Percentiles rank a stretch among this genome's conserved stretches.
phyloP scores from a whole-genome alignment of 1,139 yeast species.

The Debaryomycetaceae sp. region DNA sequence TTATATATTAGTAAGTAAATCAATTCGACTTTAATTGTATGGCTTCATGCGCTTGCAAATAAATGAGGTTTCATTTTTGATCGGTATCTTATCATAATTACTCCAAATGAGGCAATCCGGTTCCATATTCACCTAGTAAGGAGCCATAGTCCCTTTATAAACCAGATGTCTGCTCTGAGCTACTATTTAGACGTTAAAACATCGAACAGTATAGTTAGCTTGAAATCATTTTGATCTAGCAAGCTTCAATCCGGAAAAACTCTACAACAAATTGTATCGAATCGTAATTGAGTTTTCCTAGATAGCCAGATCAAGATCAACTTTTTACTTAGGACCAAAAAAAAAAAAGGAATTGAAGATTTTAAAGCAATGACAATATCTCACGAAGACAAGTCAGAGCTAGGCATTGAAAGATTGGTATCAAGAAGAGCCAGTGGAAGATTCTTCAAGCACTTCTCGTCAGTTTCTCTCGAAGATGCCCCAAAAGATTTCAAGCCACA shows the following conservation, averaged over 20 bases:
- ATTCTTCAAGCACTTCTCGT: constrained; percentile 21
- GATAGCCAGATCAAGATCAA: background rate
- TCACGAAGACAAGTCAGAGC: background rate
- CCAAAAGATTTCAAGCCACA: constrained; percentile 44
- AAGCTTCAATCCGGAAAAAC: no score
- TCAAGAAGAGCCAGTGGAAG: constrained; percentile 30
- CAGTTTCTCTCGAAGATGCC: constrained; percentile 17
- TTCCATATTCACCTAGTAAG: background rate
- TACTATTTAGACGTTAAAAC: no score
- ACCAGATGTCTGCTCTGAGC: no score
- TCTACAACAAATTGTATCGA: no score
- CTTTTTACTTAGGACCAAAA: background rate
- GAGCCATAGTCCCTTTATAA: background rate
- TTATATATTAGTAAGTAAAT: no score
- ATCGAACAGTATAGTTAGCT: no score
- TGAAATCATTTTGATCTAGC: no score
- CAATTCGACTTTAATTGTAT: no score
- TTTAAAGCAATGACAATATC: background rate
- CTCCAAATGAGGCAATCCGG: background rate
- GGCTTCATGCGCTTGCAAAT: background rate
- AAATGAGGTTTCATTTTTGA: background rate
- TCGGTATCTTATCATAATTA: background rate
- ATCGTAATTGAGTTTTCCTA: no score
- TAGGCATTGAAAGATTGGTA: constrained; percentile 12
- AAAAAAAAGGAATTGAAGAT: background rate